Evolutionary conservation across 2,329 filamentous ascomycete species (phyloP).

Genomic region (Exophiala alcalophila): DNA sequence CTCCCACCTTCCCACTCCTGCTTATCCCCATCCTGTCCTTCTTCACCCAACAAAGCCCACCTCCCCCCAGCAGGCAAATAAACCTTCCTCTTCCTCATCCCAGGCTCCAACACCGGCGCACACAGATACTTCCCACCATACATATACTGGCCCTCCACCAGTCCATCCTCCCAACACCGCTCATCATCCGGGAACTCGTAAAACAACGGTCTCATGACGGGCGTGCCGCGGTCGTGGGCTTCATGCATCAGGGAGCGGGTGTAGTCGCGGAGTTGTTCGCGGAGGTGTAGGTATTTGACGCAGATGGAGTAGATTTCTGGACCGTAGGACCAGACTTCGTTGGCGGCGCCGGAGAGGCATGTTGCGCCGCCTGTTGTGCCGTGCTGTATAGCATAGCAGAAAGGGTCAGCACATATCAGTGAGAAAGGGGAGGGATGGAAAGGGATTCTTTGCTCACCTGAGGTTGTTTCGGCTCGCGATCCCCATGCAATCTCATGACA

Average conservation of each 20-base stretch:
- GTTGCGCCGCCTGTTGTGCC: conserved; percentile 38
- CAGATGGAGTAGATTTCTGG: conserved; percentile 59
- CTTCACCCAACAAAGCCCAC: not conserved
- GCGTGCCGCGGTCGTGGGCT: conserved; percentile 58
- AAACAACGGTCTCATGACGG: conserved; percentile 62
- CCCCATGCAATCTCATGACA: conserved; percentile 65
- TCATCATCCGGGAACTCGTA: conserved; percentile 60
- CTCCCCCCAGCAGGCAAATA: not conserved
- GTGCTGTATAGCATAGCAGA: conserved; percentile 9
- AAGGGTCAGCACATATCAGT: not conserved
- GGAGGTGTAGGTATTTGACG: conserved; percentile 56
- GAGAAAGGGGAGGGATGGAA: not conserved
- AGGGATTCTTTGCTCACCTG: conserved; percentile 28
- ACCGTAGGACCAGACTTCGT: conserved; percentile 67
- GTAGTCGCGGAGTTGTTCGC: conserved; percentile 59
- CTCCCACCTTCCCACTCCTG: not conserved
- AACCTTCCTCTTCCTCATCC: conserved; percentile 1
- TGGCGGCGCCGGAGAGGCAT: conserved; percentile 50
- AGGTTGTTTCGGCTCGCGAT: conserved; percentile 58
- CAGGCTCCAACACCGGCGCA: not conserved
- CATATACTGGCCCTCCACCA: conserved; percentile 62
- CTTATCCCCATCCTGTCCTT: not conserved
- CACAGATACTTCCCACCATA: conserved; percentile 56
- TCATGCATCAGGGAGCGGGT: conserved; percentile 57
- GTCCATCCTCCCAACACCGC: conserved; percentile 54